Evolutionary conservation across 441 rosid genomes (phyloP).

Genomic region (Manihot esculenta): DNA sequence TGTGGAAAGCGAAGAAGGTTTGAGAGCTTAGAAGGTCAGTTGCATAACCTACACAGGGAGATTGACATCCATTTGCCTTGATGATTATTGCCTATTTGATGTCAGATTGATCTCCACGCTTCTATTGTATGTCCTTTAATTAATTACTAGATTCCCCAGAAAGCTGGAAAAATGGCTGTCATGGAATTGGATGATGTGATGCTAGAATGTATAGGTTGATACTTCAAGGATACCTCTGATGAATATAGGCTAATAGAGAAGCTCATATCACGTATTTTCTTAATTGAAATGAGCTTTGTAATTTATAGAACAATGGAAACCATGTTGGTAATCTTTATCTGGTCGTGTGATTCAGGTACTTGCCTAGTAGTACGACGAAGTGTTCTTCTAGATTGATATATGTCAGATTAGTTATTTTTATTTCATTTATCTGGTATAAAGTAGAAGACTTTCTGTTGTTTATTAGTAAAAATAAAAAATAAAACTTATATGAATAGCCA

Average conservation of each 20-base stretch:
- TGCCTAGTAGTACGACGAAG: not conserved
- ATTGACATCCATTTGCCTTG: constrained; percentile 2
- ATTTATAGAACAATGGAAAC: constrained; percentile 22
- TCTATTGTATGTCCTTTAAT: not conserved
- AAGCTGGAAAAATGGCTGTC: not conserved
- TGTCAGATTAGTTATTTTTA: not conserved
- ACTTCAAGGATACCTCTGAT: constrained; percentile 13
- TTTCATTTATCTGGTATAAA: too few species aligned
- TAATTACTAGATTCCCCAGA: not conserved
- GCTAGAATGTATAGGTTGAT: constrained; percentile 44
- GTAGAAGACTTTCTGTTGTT: too few species aligned
- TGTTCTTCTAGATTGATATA: not conserved
- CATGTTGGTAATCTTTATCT: not conserved
- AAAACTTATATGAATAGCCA: too few species aligned
- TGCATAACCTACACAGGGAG: constrained; percentile 9
- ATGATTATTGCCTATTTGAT: constrained; percentile 1
- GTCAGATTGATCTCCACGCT: constrained; percentile 11
- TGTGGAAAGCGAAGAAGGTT: not conserved
- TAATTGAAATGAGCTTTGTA: constrained; percentile 19
- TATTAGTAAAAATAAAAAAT: too few species aligned
- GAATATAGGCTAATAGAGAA: constrained; percentile 21
- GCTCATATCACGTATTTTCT: constrained; percentile 18
- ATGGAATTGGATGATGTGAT: not conserved
- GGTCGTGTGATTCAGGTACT: not conserved
- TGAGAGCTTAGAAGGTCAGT: constrained; percentile 6